Evolutionary conservation across 257 asterid genomes (phyloP).

Genomic region (Solanum bulbocastanum): DNA sequence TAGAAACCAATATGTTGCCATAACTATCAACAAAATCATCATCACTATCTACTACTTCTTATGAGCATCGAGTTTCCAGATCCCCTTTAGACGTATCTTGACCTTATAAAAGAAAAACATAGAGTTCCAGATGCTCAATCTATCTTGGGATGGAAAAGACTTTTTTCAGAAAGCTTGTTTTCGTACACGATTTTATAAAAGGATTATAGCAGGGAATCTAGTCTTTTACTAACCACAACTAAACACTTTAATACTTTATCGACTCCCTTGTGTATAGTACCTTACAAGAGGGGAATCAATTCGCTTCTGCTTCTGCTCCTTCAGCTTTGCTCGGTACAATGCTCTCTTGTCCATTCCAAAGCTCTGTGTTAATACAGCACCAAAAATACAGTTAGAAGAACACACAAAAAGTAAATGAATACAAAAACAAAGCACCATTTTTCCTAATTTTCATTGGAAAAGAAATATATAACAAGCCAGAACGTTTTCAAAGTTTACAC

Average conservation of each 20-base stretch:
- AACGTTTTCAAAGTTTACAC: not conserved
- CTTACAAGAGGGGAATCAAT: slow-evolving; percentile 84
- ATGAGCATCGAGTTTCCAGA: not conserved
- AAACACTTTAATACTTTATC: not conserved
- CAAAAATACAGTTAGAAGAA: not conserved
- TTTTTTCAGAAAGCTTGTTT: not conserved
- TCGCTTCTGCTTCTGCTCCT: slow-evolving; percentile 54
- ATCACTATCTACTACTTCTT: not conserved
- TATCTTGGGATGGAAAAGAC: not conserved
- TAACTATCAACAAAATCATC: not conserved
- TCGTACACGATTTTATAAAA: not conserved
- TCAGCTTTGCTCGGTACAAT: slow-evolving; percentile 57
- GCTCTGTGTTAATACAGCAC: not conserved
- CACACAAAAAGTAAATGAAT: not conserved
- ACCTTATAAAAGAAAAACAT: not conserved
- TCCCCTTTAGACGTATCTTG: not conserved
- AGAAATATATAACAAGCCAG: not conserved
- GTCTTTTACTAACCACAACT: not conserved
- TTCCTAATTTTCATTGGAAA: not conserved
- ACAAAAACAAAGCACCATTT: not conserved
- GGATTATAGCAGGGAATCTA: not conserved
- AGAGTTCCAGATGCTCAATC: not conserved
- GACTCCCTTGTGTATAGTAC: slow-evolving; percentile 17
- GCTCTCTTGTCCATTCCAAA: slow-evolving; percentile 67
- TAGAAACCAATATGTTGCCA: not conserved